Evolutionary conservation across 345 rosid species (phyloP).

Genomic region (Xanthoceras sorbifolium): DNA sequence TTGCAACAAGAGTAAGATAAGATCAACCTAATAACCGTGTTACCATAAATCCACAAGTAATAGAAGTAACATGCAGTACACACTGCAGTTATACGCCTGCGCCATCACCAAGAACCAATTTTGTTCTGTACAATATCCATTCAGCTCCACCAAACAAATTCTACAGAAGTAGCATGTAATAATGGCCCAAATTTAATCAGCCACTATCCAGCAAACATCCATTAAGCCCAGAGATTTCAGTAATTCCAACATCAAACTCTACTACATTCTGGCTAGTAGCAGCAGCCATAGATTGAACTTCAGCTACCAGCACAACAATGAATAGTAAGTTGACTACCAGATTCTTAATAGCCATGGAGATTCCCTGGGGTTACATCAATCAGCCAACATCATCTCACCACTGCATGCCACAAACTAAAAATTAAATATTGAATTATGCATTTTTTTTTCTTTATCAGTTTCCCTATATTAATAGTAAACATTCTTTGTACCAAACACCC

Average conservation of each 20-base stretch:
- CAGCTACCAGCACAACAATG: not conserved
- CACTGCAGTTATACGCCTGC: not conserved
- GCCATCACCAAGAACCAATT: constrained; percentile 6
- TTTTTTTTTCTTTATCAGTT: constrained; percentile 16
- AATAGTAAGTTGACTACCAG: constrained; percentile 10
- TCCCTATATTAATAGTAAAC: constrained; percentile 23
- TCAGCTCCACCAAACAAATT: constrained; percentile 8
- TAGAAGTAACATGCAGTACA: constrained; percentile 1
- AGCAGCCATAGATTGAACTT: constrained; percentile 2
- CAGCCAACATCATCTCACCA: constrained; percentile 13
- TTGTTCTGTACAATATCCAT: constrained; percentile 7
- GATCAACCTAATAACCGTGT: constrained; percentile 18
- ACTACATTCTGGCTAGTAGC: constrained; percentile 14
- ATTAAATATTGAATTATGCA: not conserved
- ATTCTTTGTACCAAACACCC: constrained; percentile 9
- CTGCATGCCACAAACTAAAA: constrained; percentile 9
- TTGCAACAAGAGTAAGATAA: constrained; percentile 18
- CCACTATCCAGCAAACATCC: constrained; percentile 6
- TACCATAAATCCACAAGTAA: constrained; percentile 5
- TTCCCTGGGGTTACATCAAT: not conserved
- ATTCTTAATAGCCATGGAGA: constrained; percentile 19
- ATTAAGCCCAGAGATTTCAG: constrained; percentile 4
- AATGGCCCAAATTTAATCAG: constrained; percentile 12
- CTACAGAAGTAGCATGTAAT: not conserved
- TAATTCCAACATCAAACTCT: constrained; percentile 13